Percentiles rank a stretch among this genome's conserved stretches.
These are phyloP conservation scores for Termitomyces sp. DNA, from an alignment of 768 basidiomycete genomes.

Conservation along the genomic window DNA sequence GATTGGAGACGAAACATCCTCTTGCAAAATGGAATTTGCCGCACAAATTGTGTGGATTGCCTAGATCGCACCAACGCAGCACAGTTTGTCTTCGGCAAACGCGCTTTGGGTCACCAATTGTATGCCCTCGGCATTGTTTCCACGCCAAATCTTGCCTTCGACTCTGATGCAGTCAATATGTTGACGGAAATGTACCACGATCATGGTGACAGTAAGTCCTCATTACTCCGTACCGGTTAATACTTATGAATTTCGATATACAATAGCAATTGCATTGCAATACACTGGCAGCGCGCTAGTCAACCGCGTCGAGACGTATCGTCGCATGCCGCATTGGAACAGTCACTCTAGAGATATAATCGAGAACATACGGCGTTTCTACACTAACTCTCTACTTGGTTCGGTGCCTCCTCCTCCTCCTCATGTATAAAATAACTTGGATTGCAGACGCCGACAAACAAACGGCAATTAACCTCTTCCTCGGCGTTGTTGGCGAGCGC, in stretches of 20 bases:
- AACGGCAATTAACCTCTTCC: slow-evolving; percentile 94
- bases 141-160: slow-evolving; percentile 81
- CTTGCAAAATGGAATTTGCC: slow-evolving; percentile 87
- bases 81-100: slow-evolving; percentile 95
- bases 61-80: slow-evolving; percentile 95
- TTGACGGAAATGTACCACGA: slow-evolving; percentile 99
- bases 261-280: slow-evolving; percentile 78
- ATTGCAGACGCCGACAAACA: slow-evolving; percentile 90
- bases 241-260: neutral
- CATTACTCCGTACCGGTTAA: too few relatives aligned
- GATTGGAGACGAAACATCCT: slow-evolving; percentile 64
- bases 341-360: slow-evolving; percentile 96
- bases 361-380: slow-evolving; percentile 91
- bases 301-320: slow-evolving; percentile 93
- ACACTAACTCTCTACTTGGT: slow-evolving; percentile 92
- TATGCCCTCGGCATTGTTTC: slow-evolving; percentile 90
- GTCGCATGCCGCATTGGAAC: slow-evolving; percentile 95
- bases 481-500: slow-evolving; percentile 66
- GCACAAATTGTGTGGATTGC: slow-evolving; percentile 97
- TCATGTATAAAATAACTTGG: neutral
- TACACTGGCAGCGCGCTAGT: slow-evolving; percentile 97
- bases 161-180: slow-evolving; percentile 94
- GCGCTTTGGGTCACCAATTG: slow-evolving; percentile 90
- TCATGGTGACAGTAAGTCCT: slow-evolving; percentile 82
- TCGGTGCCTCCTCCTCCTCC: neutral